These are phyloP conservation scores for Penicillium angulare DNA, from an alignment of 495 filamentous ascomycete species.

Conservation along the genomic window DNA sequence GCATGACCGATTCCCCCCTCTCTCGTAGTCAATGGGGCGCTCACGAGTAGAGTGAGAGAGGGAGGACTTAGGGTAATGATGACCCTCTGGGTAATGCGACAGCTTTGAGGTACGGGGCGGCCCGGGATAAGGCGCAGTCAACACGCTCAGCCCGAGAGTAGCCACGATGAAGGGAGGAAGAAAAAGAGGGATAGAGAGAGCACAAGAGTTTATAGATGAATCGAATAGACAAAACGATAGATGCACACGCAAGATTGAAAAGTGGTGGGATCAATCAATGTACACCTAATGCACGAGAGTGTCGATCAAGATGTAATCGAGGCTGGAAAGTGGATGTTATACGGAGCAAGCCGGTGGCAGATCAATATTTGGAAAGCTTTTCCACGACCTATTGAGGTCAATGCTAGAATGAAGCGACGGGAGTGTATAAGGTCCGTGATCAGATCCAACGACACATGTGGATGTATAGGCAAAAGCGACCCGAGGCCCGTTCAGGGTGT, in stretches of 20 bases:
- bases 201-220: not conserved
- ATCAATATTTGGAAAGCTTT: not conserved
- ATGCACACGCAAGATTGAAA: too few relatives aligned
- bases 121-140: conserved; percentile 27
- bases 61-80: conserved; percentile 36
- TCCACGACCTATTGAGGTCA: not conserved
- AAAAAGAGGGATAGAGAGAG: conserved; percentile 1
- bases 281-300: too few relatives aligned
- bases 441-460: conserved; percentile 12
- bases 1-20: conserved; percentile 48
- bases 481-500: conserved; percentile 17
- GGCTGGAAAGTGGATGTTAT: not conserved
- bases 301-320: not conserved
- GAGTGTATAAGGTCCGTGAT: not conserved
- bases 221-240: not conserved
- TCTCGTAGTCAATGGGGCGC: conserved; percentile 35
- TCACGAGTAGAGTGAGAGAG: conserved; percentile 41
- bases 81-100: conserved; percentile 30
- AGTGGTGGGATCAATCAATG: too few relatives aligned
- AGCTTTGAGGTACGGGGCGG: conserved; percentile 30
- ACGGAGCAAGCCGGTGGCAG: not conserved
- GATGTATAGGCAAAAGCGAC: conserved; percentile 12
- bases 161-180: conserved; percentile 36
- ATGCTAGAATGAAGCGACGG: not conserved
- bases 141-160: conserved; percentile 43